These are phyloP conservation scores for Neohortaea acidophila DNA, from an alignment of 495 filamentous ascomycete species.

Conservation along the genomic window DNA sequence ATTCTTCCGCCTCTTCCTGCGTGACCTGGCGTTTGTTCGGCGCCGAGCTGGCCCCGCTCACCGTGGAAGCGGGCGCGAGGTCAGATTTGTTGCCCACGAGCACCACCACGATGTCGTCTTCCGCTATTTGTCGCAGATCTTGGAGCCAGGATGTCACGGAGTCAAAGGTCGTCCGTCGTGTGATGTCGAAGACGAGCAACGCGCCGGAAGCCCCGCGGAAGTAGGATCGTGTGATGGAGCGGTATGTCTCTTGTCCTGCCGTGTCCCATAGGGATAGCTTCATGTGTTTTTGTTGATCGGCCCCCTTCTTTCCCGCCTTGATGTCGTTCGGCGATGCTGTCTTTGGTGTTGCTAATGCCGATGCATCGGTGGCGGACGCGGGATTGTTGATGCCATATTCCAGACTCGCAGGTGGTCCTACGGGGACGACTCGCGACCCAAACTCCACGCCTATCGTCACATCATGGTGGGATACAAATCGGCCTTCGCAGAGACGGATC, in stretches of 20 bases:
- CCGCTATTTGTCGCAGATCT: conserved; percentile 81
- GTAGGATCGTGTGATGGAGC: conserved; percentile 85
- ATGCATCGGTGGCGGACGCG: background rate
- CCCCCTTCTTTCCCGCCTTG: conserved; percentile 15
- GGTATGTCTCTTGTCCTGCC: conserved; percentile 92
- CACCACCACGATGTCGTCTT: conserved; percentile 83
- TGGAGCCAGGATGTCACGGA: conserved; percentile 82
- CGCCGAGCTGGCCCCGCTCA: conserved; percentile 17
- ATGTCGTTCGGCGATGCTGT: conserved; percentile 28
- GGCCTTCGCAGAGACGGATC: conserved; percentile 91
- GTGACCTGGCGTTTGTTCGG: conserved; percentile 63
- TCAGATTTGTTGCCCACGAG: conserved; percentile 92
- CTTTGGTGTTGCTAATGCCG: conserved; percentile 4
- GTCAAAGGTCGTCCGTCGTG: conserved; percentile 64
- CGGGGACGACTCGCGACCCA: conserved; percentile 81
- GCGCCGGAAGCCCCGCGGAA: conserved; percentile 89
- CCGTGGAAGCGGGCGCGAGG: conserved; percentile 34
- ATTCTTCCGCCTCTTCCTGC: conserved; percentile 64
- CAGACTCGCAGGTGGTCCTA: conserved; percentile 58
- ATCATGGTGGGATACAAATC: conserved; percentile 82
- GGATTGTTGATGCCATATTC: conserved; percentile 31
- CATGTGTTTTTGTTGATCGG: conserved; percentile 40
- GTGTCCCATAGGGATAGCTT: conserved; percentile 83
- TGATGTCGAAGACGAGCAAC: conserved; percentile 88
- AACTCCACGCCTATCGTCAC: conserved; percentile 98